Evolutionary conservation across 2,329 filamentous ascomycete genomes (phyloP).

Genomic region (Tolypocladium nubicola): DNA sequence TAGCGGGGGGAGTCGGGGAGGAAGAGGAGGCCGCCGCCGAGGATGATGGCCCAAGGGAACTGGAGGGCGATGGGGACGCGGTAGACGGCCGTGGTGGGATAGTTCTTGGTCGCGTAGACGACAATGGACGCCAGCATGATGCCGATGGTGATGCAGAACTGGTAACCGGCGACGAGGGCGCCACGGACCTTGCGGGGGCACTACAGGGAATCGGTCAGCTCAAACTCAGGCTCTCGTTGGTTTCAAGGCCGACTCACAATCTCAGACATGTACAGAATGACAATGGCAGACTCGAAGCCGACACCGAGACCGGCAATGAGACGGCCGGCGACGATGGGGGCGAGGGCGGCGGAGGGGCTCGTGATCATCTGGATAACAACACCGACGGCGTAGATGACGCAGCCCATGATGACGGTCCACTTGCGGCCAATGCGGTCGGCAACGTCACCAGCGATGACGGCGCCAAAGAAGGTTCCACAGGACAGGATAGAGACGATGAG

Average conservation of each 20-base stretch:
- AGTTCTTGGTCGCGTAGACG: conserved; percentile 58
- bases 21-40: conserved; percentile 59
- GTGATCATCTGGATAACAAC: conserved; percentile 55
- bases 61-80: conserved; percentile 75
- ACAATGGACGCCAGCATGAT: conserved; percentile 65
- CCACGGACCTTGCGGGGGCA: conserved; percentile 62
- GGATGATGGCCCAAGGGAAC: conserved; percentile 69
- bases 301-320: conserved; percentile 68
- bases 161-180: conserved; percentile 71
- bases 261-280: conserved; percentile 83
- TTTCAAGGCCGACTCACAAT: conserved; percentile 36
- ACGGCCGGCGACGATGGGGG: conserved; percentile 61
- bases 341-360: conserved; percentile 35
- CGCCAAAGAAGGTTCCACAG: conserved; percentile 67
- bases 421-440: conserved; percentile 67
- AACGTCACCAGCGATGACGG: conserved; percentile 66
- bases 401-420: conserved; percentile 61
- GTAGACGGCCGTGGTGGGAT: conserved; percentile 55
- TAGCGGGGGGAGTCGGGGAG: conserved; percentile 81
- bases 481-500: conserved; percentile 69
- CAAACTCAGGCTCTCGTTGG: background rate
- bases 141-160: conserved; percentile 75
- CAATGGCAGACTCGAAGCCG: conserved; percentile 69
- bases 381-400: conserved; percentile 59
- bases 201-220: conserved; percentile 10